phyloP scores from a whole-genome alignment of 2,329 filamentous ascomycete species.

The Curvularia sp. region DNA sequence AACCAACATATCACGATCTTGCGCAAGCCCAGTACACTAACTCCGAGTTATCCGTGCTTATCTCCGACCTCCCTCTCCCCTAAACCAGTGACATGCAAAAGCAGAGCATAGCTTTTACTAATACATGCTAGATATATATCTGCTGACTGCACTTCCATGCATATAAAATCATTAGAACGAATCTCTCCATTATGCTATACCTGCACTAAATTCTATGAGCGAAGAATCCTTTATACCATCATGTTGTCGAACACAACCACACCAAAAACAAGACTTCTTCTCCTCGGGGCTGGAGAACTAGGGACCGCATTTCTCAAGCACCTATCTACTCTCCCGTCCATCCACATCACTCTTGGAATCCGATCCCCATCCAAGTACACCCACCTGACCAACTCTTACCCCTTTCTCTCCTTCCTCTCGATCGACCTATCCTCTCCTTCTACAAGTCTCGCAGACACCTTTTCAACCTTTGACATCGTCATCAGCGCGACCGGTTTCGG shows the following conservation, averaged over 20 bases:
- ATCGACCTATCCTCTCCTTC: slow-evolving; percentile 55
- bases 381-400: slow-evolving; percentile 31
- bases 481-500: slow-evolving; percentile 69
- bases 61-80: slow-evolving; percentile 3
- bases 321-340: slow-evolving; percentile 57
- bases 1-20: not conserved
- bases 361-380: slow-evolving; percentile 56
- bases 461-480: slow-evolving; percentile 59
- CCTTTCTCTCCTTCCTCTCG: slow-evolving; percentile 42
- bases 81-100: not conserved
- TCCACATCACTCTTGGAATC: slow-evolving; percentile 61
- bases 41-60: slow-evolving; percentile 8
- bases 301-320: slow-evolving; percentile 63
- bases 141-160: not conserved
- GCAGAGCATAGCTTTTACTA: not conserved
- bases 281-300: slow-evolving; percentile 72
- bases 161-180: not conserved
- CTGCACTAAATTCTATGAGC: not conserved
- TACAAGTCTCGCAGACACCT: slow-evolving; percentile 42
- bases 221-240: not conserved
- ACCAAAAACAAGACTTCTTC: slow-evolving; percentile 54
- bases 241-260: slow-evolving; percentile 4
- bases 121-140: not conserved
- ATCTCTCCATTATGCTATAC: not conserved
- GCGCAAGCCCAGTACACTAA: slow-evolving; percentile 5